Conservation (phyloP, 129 eudicot species). For the Lactuca sativa region DNA sequence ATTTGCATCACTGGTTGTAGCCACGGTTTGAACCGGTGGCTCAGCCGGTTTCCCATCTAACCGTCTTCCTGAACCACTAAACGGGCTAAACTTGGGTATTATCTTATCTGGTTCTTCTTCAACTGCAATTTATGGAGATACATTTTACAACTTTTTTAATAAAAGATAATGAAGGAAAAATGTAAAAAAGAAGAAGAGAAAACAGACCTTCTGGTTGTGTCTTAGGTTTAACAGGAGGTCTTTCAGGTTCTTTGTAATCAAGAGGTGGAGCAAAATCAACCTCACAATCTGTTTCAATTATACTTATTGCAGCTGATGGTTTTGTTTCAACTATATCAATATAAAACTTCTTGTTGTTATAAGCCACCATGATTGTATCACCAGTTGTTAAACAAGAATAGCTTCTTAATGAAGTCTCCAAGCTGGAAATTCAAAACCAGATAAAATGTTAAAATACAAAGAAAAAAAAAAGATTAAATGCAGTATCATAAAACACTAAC, state of each 20-base stretch:
- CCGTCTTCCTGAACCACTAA: constrained; percentile 66
- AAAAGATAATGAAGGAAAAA: background rate
- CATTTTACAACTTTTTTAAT: background rate
- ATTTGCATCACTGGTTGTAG: constrained; percentile 28
- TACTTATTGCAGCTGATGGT: constrained; percentile 66
- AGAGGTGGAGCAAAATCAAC: constrained; percentile 88
- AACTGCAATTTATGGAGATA: constrained; percentile 31
- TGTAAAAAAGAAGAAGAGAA: background rate
- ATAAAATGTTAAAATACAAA: background rate
- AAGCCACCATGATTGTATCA: constrained; percentile 75
- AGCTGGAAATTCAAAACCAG: constrained; percentile 37
- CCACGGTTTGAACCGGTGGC: constrained; percentile 31
- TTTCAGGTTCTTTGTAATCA: constrained; percentile 78
- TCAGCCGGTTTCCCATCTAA: constrained; percentile 64
- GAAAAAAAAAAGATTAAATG: background rate
- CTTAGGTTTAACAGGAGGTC: constrained; percentile 30
- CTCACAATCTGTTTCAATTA: constrained; percentile 83
- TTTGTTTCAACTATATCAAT: constrained; percentile 73
- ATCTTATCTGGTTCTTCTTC: constrained; percentile 60
- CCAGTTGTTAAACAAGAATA: constrained; percentile 80
- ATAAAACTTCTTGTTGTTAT: constrained; percentile 79
- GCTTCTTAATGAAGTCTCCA: constrained; percentile 68
- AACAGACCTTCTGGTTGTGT: constrained; percentile 49
- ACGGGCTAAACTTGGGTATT: constrained; percentile 48
- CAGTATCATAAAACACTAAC: constrained; percentile 48